phyloP scores from a whole-genome alignment of 495 filamentous ascomycete species.

The Penicilliopsis zonata region DNA sequence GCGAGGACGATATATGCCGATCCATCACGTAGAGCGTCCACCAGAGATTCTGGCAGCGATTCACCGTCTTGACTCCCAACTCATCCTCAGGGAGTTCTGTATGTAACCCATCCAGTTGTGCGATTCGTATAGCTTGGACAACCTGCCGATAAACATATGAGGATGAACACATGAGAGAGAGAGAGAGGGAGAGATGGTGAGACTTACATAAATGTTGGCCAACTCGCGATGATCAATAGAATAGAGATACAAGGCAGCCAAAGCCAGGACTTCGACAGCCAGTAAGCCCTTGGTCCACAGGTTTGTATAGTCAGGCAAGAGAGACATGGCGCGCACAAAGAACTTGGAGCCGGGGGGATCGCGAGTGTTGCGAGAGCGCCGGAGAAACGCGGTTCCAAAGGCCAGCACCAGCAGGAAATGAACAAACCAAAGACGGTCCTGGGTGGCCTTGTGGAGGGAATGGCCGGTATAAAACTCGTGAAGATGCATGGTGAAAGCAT shows the following conservation, averaged over 20 bases:
- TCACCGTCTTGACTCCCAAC: slow-evolving; percentile 12
- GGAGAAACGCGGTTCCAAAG: slow-evolving; percentile 26
- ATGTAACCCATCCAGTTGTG: slow-evolving; percentile 23
- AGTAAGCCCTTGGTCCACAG: slow-evolving; percentile 16
- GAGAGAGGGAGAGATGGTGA: not conserved
- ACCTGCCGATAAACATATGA: slow-evolving; percentile 15
- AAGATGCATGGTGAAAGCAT: slow-evolving; percentile 14
- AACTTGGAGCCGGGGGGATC: slow-evolving; percentile 19
- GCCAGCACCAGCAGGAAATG: slow-evolving; percentile 27
- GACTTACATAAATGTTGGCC: slow-evolving; percentile 22
- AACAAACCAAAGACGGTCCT: slow-evolving; percentile 22
- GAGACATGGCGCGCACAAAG: slow-evolving; percentile 26
- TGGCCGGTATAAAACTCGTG: slow-evolving; percentile 15
- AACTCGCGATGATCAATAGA: slow-evolving; percentile 20
- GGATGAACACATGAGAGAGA: not conserved
- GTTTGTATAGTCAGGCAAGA: slow-evolving; percentile 19
- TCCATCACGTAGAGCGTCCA: slow-evolving; percentile 29
- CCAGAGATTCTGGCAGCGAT: slow-evolving; percentile 22
- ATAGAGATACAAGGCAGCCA: slow-evolving; percentile 24
- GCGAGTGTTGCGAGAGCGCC: slow-evolving; percentile 7
- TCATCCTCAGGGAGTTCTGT: slow-evolving; percentile 22
- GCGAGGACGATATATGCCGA: slow-evolving; percentile 20
- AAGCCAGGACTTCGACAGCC: slow-evolving; percentile 21
- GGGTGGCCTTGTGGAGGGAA: slow-evolving; percentile 8
- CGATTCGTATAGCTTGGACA: slow-evolving; percentile 26